A percentile compares a stretch with the other conserved stretches of the same genome.
Conservation (phyloP, 2,329 filamentous ascomycete species). For the Fusarium xylarioides region DNA sequence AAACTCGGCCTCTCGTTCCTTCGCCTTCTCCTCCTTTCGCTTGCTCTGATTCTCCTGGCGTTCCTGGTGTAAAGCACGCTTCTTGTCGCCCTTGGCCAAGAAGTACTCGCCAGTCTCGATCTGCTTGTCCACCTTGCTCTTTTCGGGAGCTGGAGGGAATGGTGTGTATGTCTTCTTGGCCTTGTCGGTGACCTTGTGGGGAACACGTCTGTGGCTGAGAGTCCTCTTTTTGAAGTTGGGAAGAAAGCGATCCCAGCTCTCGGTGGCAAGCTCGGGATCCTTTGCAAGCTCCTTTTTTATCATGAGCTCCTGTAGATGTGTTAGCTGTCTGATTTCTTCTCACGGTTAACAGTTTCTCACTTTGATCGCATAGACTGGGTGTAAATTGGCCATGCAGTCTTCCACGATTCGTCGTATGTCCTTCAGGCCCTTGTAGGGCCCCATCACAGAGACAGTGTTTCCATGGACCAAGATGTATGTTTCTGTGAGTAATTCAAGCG, state of each 20-base stretch:
- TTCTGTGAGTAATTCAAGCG: slow-evolving; percentile 87
- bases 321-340: background rate
- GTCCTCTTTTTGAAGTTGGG: slow-evolving; percentile 97
- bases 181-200: slow-evolving; percentile 91
- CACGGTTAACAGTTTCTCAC: background rate
- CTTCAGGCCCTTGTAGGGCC: slow-evolving; percentile 90
- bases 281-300: slow-evolving; percentile 92
- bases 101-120: slow-evolving; percentile 99
- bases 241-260: slow-evolving; percentile 95
- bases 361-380: accelerated
- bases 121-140: slow-evolving; percentile 98
- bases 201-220: slow-evolving; percentile 82
- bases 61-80: slow-evolving; percentile 80
- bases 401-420: slow-evolving; percentile 89
- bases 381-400: slow-evolving; percentile 94
- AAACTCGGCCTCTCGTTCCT: slow-evolving; percentile 86
- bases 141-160: slow-evolving; percentile 95
- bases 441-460: slow-evolving; percentile 94
- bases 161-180: slow-evolving; percentile 93
- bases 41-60: slow-evolving; percentile 84
- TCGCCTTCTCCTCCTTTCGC: slow-evolving; percentile 88
- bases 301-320: slow-evolving; percentile 72
- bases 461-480: slow-evolving; percentile 97
- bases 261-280: slow-evolving; percentile 83
- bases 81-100: slow-evolving; percentile 90